Base-by-base conservation (phyloP, 2,329 filamentous ascomycete species). In the Ilyonectria mors-panacis region DNA sequence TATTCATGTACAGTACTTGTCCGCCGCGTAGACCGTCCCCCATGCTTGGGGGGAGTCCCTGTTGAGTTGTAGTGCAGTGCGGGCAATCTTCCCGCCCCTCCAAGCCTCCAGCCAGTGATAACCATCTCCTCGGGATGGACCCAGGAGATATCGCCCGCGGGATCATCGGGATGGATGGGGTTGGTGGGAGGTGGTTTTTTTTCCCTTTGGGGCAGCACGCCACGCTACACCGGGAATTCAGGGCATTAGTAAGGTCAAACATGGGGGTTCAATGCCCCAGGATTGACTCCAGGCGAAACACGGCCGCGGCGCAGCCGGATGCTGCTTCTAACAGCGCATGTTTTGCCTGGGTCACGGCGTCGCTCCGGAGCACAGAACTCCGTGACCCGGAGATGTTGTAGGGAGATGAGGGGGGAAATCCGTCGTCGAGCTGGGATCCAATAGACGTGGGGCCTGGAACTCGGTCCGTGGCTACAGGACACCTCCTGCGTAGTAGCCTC, bases 391-490 rank as follows among this genome's bases (percentile, higher is more conserved):
- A 66, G 58, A 66, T 61, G 53, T 47, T 39, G 19, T 60, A 50
- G 63, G 45, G 61, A 64, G 28, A 6, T 4, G 9, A 17, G 17
- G 10, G 28, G 13, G 23, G 60, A 59, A 66, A 59, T 59, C 65
- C 59, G 65, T 58, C 23, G 30, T 55, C 19, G 54, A 54, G 17
- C 35, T 55, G 23, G 37, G 39, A 60, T 42, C 42, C 65, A 62
- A 65, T 65, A 19, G 44, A 53, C 48, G 61, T 62, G 63, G 63
- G 44, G 63, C 53, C 73, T 75, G 73, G 73, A 75, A 75, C 70
- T 75, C 64, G 72, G 73, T 70, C 73, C 73, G 71, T 69, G 59
- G 66, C 59, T 55, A 35, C 69, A 65, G 60, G 70, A 73, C 72
- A 71, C 70, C 56, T 72, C 66, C 54, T 37, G 42, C 19, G 59